Evolutionary conservation across 345 rosid genomes (phyloP).

Genomic region (Geranium brycei): DNA sequence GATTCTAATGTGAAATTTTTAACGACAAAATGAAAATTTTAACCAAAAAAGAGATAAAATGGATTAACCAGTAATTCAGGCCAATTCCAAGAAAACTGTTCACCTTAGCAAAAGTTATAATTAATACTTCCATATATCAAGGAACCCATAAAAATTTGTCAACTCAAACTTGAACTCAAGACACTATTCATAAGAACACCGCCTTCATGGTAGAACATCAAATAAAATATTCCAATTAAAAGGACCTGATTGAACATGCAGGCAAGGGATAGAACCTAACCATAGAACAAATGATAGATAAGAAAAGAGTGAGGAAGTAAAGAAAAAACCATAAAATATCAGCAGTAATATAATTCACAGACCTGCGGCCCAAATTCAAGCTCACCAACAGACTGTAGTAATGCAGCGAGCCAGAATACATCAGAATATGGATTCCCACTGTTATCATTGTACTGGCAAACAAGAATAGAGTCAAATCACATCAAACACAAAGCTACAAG

Average conservation of each 20-base stretch:
- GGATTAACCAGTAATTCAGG: not conserved
- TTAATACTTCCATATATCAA: not conserved
- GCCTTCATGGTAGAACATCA: not conserved
- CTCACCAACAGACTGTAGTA: constrained; percentile 82
- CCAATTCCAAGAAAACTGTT: not conserved
- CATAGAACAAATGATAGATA: not conserved
- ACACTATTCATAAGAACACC: not conserved
- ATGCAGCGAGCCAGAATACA: constrained; percentile 89
- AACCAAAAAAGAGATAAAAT: not conserved
- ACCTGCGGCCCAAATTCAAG: constrained; percentile 95
- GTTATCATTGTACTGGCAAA: constrained; percentile 79
- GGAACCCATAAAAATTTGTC: not conserved
- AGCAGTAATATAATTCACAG: constrained; percentile 10
- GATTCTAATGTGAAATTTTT: too few species aligned
- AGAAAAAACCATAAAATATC: not conserved
- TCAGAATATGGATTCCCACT: constrained; percentile 87
- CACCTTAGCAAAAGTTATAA: not conserved
- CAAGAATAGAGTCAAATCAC: constrained; percentile 7
- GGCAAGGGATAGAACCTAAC: too few species aligned
- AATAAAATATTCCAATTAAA: too few species aligned
- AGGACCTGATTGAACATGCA: not conserved
- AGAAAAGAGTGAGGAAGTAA: not conserved
- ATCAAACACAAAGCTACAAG: not conserved
- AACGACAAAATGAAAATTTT: too few species aligned
- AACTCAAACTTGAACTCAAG: not conserved